A percentile compares a stretch with the other conserved stretches of the same genome.
These are phyloP conservation scores for Colletotrichum sidae DNA, from an alignment of 2,329 filamentous ascomycete species.

Conservation along the genomic window DNA sequence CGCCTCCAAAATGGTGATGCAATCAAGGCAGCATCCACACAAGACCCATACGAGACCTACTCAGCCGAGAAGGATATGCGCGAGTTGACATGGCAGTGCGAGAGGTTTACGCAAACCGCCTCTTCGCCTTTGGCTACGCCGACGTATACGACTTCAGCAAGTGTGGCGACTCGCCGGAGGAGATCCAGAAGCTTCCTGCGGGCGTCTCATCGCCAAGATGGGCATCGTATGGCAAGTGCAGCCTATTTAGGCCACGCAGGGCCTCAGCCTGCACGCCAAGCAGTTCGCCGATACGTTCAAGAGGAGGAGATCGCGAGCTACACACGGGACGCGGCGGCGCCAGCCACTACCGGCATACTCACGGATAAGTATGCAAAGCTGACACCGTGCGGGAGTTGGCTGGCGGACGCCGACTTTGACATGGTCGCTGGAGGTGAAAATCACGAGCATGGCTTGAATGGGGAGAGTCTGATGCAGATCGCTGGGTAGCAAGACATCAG, in stretches of 20 bases:
- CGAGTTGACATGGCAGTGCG: constrained; percentile 50
- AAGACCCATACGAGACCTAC: constrained; percentile 44
- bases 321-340: neutral
- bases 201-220: constrained; percentile 48
- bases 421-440: constrained; percentile 1
- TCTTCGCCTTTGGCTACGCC: constrained; percentile 54
- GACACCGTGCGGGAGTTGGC: neutral
- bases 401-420: constrained; percentile 1
- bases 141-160: constrained; percentile 50
- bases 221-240: constrained; percentile 55
- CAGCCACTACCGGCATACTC: constrained; percentile 6
- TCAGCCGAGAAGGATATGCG: constrained; percentile 45
- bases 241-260: constrained; percentile 52
- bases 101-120: constrained; percentile 48
- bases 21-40: constrained; percentile 42
- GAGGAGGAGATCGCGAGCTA: constrained; percentile 1
- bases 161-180: constrained; percentile 47
- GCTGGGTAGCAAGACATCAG: neutral
- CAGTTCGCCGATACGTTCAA: constrained; percentile 48
- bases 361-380: constrained; percentile 5
- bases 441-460: neutral
- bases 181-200: constrained; percentile 45
- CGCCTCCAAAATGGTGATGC: constrained; percentile 48
- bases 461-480: neutral
- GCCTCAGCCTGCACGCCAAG: constrained; percentile 48